Evolutionary conservation across 1,284 basidiomycete genomes (phyloP), one percentile per base, ranked within the genome.

Genomic region (Austroboletus novae-zelandiae): DNA sequence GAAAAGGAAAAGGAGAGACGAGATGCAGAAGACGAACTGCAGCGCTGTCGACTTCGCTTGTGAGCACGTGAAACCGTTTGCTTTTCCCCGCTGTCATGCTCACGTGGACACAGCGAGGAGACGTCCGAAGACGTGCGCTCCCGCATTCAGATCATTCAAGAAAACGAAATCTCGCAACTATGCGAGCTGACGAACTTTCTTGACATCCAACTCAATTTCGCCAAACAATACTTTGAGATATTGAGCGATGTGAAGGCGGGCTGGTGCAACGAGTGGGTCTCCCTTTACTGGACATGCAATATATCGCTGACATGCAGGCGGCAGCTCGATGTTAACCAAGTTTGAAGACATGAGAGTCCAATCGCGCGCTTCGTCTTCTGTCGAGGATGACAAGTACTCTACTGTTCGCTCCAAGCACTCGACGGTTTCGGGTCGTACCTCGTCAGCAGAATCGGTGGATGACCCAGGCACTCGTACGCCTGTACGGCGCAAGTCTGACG

Each of bases 21-120:
- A 11, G 86, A 87, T 42, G 81, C 87, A 2, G 88, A 94, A 57
- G 85, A 90, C 29, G 91, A 94, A 60, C 71, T 88, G 45, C 80
- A 84, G 43, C 74, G 75, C 23, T 83, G 87, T 1, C 80, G 81
- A 56, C 67, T 80, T 44, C 80, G 89, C 61, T 92, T 90, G 91
- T 92, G 62, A 57, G 88, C 76, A 10, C 1, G 20, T 13, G 14
- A 27, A 20, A 13, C 32, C 29, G 2, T 15, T 8, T 36, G 11
- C 13, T 31, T 40, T 39, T 8, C 25, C 18, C 17, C 25, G 4
- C 8, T 27, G 25, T 35, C 18, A 30, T 43, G 30, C 41, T 61
- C 27, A 58, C 31, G 10, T 14, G 13, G 39, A 42, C 36, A 7
- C 56, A 93, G 91, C 58, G 89, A 94, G 50, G 90, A 95, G 66